Conservation (phyloP, 2,329 filamentous ascomycete genomes). For the Penicillium sp. region DNA sequence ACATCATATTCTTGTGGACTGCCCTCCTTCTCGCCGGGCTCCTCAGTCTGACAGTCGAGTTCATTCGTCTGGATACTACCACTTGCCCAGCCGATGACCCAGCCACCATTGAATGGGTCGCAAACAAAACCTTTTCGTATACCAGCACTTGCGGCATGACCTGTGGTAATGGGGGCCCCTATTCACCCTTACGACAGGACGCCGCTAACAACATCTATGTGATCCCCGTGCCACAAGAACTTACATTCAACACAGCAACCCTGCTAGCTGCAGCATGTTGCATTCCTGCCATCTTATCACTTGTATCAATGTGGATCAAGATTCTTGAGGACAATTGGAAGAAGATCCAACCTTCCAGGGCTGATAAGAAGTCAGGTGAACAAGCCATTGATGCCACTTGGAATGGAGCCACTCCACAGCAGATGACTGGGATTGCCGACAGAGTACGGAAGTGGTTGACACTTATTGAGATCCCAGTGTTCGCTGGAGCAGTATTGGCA, state of each 20-base stretch:
- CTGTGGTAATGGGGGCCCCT: slow-evolving; percentile 38
- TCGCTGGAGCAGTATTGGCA: slow-evolving; percentile 55
- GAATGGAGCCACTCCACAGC: slow-evolving; percentile 55
- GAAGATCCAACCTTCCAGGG: slow-evolving; percentile 39
- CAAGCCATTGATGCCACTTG: slow-evolving; percentile 52
- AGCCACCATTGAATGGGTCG: slow-evolving; percentile 38
- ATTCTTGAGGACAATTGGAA: slow-evolving; percentile 66
- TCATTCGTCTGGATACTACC: slow-evolving; percentile 56
- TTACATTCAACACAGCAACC: slow-evolving; percentile 63
- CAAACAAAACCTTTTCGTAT: slow-evolving; percentile 33
- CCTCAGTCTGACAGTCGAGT: slow-evolving; percentile 64
- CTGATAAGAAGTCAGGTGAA: slow-evolving; percentile 37
- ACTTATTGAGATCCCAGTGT: slow-evolving; percentile 60
- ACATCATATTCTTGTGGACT: slow-evolving; percentile 69
- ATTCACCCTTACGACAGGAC: slow-evolving; percentile 57
- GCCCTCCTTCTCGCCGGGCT: slow-evolving; percentile 59
- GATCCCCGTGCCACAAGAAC: slow-evolving; percentile 57
- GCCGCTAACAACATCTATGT: slow-evolving; percentile 65
- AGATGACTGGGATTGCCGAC: slow-evolving; percentile 50
- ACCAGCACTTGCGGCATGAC: slow-evolving; percentile 14
- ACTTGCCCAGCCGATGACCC: slow-evolving; percentile 47
- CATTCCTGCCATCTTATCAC: slow-evolving; percentile 63
- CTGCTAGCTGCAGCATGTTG: slow-evolving; percentile 66
- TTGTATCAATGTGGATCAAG: slow-evolving; percentile 65
- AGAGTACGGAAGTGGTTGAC: slow-evolving; percentile 40